Evolutionary conservation across 2,329 filamentous ascomycete species (phyloP).

Genomic region (Aspergillus persii): DNA sequence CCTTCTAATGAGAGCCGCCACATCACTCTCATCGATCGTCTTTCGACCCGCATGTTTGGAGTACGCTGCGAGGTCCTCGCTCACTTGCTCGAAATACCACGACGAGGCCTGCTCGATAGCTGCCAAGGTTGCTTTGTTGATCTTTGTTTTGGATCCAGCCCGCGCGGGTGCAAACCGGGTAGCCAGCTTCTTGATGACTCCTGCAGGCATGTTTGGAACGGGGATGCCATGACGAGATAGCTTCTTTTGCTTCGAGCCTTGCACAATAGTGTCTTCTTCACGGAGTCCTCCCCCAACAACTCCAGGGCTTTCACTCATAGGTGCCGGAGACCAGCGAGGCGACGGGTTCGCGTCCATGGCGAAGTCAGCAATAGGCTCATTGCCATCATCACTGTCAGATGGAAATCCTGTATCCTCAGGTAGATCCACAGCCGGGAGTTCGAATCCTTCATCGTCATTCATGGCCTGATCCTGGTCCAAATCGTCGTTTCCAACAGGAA

Average conservation of each 20-base stretch:
- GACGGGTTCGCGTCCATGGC: conserved; percentile 32
- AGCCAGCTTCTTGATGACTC: conserved; percentile 65
- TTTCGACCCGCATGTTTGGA: conserved; percentile 78
- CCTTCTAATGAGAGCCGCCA: conserved; percentile 80
- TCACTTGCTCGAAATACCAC: conserved; percentile 87
- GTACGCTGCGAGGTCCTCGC: conserved; percentile 76
- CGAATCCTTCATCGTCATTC: conserved; percentile 37
- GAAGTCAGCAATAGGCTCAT: conserved; percentile 26
- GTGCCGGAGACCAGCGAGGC: conserved; percentile 21
- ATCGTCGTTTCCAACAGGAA: conserved; percentile 26
- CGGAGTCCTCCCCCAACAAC: conserved; percentile 37
- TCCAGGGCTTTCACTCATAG: conserved; percentile 30
- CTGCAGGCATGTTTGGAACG: conserved; percentile 70
- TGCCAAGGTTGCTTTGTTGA: conserved; percentile 70
- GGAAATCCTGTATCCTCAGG: conserved; percentile 23
- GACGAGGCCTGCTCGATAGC: conserved; percentile 78
- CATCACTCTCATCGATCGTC: conserved; percentile 81
- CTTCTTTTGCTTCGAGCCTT: conserved; percentile 50
- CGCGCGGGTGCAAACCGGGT: conserved; percentile 68
- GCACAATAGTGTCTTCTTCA: conserved; percentile 28
- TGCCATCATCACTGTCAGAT: conserved; percentile 25
- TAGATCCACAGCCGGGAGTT: conserved; percentile 29
- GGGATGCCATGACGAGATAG: conserved; percentile 70
- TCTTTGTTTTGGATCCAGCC: conserved; percentile 63
- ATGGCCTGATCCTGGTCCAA: conserved; percentile 28